phyloP scores from a whole-genome alignment of 1,284 basidiomycete genomes.

The Ceratobasidium sp. region DNA sequence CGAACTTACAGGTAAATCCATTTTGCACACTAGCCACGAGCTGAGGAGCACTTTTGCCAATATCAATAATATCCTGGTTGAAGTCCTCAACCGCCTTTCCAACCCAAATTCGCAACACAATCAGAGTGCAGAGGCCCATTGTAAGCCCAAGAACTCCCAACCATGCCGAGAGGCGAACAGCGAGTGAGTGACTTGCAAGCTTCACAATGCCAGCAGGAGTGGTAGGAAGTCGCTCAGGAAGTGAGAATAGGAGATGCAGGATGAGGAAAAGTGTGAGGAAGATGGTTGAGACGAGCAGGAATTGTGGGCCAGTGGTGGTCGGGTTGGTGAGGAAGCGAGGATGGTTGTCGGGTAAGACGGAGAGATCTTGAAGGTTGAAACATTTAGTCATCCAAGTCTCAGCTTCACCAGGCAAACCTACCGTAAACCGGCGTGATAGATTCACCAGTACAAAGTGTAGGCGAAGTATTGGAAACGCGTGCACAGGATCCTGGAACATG shows the following conservation, averaged over 20 bases:
- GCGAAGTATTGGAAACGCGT: constrained; percentile 57
- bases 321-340: constrained; percentile 67
- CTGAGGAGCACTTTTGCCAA: constrained; percentile 60
- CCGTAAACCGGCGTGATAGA: constrained; percentile 64
- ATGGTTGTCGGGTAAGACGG: constrained; percentile 62
- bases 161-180: constrained; percentile 71
- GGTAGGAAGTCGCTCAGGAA: constrained; percentile 67
- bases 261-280: constrained; percentile 71
- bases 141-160: constrained; percentile 75
- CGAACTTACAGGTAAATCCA: constrained; percentile 72
- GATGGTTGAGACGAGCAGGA: constrained; percentile 66
- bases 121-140: constrained; percentile 74
- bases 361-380: constrained; percentile 58
- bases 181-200: constrained; percentile 61
- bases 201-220: constrained; percentile 61
- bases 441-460: constrained; percentile 62
- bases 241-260: constrained; percentile 68
- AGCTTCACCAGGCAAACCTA: neutral
- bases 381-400: no score
- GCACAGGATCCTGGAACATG: constrained; percentile 66
- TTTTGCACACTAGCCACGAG: constrained; percentile 70
- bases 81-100: constrained; percentile 79
- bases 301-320: constrained; percentile 64
- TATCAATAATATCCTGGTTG: constrained; percentile 63
- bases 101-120: constrained; percentile 79